Percentiles rank a stretch among this genome's conserved stretches.
phyloP scores from a whole-genome alignment of 2,329 filamentous ascomycete genomes.

The Rhexocercosporidium sp. region DNA sequence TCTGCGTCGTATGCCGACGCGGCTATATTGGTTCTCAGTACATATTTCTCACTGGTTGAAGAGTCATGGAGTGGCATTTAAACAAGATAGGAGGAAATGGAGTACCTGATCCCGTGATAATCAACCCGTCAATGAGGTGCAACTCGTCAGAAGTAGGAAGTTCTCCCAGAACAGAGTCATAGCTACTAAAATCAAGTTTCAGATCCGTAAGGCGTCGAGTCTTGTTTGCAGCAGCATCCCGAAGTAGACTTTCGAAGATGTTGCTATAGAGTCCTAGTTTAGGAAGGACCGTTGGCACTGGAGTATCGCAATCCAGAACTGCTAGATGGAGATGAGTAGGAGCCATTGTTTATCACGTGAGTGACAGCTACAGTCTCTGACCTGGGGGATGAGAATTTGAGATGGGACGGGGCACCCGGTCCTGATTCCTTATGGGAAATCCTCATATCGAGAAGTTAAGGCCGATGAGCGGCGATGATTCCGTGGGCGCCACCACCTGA shows the following conservation, averaged over 20 bases:
- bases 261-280: conserved; percentile 26
- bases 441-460: background rate
- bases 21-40: conserved; percentile 13
- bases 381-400: background rate
- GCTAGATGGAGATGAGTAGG: conserved; percentile 25
- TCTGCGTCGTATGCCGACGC: conserved; percentile 27
- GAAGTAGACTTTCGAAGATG: conserved; percentile 26
- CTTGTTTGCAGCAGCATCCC: conserved; percentile 19
- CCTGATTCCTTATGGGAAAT: background rate
- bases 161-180: conserved; percentile 44
- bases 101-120: conserved; percentile 47
- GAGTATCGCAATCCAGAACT: conserved; percentile 30
- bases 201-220: conserved; percentile 9
- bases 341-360: conserved; percentile 20
- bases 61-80: background rate
- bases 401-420: background rate
- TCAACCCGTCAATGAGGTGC: conserved; percentile 43
- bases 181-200: conserved; percentile 40
- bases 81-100: background rate
- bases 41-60: background rate
- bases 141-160: conserved; percentile 41
- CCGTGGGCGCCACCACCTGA: background rate
- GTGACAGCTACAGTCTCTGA: background rate
- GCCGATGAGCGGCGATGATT: conserved; percentile 5
- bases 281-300: conserved; percentile 27